Base-by-base conservation (phyloP, 176 grass and related monocot species). In the Neostapfia colusana region DNA sequence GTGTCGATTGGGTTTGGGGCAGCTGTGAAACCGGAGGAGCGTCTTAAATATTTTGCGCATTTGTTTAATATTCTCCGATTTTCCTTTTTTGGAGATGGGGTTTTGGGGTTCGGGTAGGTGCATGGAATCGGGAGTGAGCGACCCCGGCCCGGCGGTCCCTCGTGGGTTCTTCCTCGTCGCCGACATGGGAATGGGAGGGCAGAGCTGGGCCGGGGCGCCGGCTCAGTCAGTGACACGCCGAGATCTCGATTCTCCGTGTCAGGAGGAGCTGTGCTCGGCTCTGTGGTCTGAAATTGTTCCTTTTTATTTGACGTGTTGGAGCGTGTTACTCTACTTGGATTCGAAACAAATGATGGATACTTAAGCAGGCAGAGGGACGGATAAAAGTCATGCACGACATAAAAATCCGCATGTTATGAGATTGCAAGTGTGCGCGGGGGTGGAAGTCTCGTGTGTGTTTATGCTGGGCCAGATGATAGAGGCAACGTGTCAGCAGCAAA, bases 211-310 rank as follows among this genome's bases (percentile, higher is more conserved):
- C 50, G n/a, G 50, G 6, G 50, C 50, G 50, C 50, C 18, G 18
- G 20, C 20, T 54, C 51, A 7, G 48, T 51, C 65, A n/a, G 70
- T 55, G 36, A 27, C 55, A 45, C 58, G 40, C 46, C 21, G 73
- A 82, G 79, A 87, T 87, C 85, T 64, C 61, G 85, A 79, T 88
- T 73, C 69, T 83, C 75, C 75, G 80, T 79, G 75, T 10, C 54
- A 74, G 36, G 21, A 15, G 59, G 4, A 56, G 48, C 21, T 65
- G 85, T 72, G 48, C 5, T 69, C 64, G 11, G 12, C 18, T 23
- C 0, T 37, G 35, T 75, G 70, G 5, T 41, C n/a, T 48, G 5
- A 13, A 61, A 28, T 12, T 43, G 6, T 57, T 58, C n/a, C n/a
- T n/a, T n/a, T n/a, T n/a, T n/a, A n/a, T n/a, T n/a, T n/a, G n/a